Evolutionary conservation across 2,329 filamentous ascomycete genomes (phyloP), one percentile per base, ranked within the genome.

Genomic region (Penicillium sp.): DNA sequence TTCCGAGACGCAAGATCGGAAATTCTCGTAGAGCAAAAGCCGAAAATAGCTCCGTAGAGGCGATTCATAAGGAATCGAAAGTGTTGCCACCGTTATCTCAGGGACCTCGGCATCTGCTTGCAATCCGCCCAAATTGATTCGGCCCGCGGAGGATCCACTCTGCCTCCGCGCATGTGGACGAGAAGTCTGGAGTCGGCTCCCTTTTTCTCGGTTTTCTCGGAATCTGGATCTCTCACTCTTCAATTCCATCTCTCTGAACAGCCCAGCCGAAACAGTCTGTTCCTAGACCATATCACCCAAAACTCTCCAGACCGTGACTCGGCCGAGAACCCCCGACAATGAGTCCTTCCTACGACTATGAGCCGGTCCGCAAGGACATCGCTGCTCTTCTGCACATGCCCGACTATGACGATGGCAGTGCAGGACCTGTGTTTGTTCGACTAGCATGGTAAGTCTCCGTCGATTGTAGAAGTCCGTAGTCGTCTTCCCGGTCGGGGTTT

Each of bases 401-500:
- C 18, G 79, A 74, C 55, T 85, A 84, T 64, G 82, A 85, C 58
- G 82, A 86, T 67, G 82, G 82, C 14, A 82, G 78, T 49, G 80
- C 80, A 27, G 82, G 81, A 1, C 82, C 82, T 0, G 79, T 85
- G 0, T 77, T 85, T 42, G 80, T 85, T 47, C 77, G 82, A 11
- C 72, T 85, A 34, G 82, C 82, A 48, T 85, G 80, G 80, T 80
- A 67, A 56, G 72, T 66, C 9, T 16, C 34, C 25, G 9, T 27
- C 29, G 19, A 30, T 40, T 35, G 11, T 25, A 3, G 4, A 39
- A 13, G n/a, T 14, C 33, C 14, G 33, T 18, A 33, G 10, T 40
- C 29, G 22, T n/a, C 30, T 13, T 25, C 40, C 43, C 49, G 43
- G 36, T 55, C 39, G 53, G 48, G 29, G 27, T 13, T 35, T 13